Evolutionary conservation across 2,329 filamentous ascomycete species (phyloP).

Genomic region (Colletotrichum sp.): DNA sequence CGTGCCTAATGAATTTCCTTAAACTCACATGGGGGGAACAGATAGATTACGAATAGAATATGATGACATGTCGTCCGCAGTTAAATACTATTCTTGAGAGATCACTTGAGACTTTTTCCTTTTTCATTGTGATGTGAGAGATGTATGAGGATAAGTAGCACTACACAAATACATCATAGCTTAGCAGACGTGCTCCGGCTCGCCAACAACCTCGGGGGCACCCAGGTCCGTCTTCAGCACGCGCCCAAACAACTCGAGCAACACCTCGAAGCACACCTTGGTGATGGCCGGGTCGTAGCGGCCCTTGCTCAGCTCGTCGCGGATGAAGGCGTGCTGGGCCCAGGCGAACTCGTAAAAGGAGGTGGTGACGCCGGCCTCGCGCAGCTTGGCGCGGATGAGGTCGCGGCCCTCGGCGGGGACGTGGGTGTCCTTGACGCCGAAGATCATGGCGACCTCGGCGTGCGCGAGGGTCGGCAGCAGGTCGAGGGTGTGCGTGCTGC

Average conservation of each 20-base stretch:
- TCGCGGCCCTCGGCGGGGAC: constrained; percentile 84
- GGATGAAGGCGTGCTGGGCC: constrained; percentile 94
- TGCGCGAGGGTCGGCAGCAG: constrained; percentile 70
- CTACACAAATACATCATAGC: neutral
- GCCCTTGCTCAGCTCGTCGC: constrained; percentile 92
- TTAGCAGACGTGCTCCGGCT: constrained; percentile 77
- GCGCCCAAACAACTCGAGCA: constrained; percentile 84
- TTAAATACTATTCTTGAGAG: constrained; percentile 25
- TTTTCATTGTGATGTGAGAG: neutral
- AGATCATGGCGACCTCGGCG: constrained; percentile 86
- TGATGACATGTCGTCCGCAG: constrained; percentile 17
- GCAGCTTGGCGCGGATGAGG: constrained; percentile 80
- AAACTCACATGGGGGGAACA: neutral
- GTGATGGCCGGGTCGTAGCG: constrained; percentile 87
- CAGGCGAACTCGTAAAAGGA: constrained; percentile 91
- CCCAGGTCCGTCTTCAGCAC: constrained; percentile 82
- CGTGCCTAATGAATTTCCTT: constrained; percentile 16
- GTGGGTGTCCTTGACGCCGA: constrained; percentile 89
- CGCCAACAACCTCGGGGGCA: constrained; percentile 62
- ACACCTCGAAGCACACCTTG: constrained; percentile 88
- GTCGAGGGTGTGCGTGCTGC: constrained; percentile 58
- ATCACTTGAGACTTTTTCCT: neutral
- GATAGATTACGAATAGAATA: constrained; percentile 21
- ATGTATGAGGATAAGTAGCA: neutral
- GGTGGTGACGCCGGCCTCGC: constrained; percentile 76